These are phyloP conservation scores for Litsea cubeba DNA, from an alignment of 164 flowering plant species.

Conservation along the genomic window DNA sequence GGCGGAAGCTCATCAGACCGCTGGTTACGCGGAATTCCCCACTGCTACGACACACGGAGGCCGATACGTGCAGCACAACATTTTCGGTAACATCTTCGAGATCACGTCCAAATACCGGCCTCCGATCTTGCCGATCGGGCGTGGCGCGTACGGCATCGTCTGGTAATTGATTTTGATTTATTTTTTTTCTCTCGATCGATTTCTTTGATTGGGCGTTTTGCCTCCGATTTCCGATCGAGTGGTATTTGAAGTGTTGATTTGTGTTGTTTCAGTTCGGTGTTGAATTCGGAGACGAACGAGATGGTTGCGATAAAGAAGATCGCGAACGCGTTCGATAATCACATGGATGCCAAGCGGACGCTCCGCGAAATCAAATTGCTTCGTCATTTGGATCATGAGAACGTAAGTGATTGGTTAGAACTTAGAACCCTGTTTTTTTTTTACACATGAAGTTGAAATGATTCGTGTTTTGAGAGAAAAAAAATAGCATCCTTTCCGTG, in stretches of 20 bases:
- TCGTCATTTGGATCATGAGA: constrained; percentile 87
- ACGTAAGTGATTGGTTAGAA: constrained; percentile 35
- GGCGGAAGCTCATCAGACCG: constrained; percentile 21
- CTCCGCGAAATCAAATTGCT: constrained; percentile 91
- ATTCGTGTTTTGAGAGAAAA: neutral
- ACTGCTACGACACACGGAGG: constrained; percentile 59
- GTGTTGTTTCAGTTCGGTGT: constrained; percentile 29
- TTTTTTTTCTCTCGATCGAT: neutral
- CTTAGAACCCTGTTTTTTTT: neutral
- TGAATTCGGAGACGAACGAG: constrained; percentile 83
- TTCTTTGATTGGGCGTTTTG: neutral
- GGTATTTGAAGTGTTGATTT: neutral
- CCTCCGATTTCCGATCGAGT: neutral
- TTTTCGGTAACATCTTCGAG: constrained; percentile 77
- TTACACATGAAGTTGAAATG: neutral
- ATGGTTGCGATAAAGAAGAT: constrained; percentile 93
- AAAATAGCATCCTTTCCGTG: neutral
- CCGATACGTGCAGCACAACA: constrained; percentile 58
- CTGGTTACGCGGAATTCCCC: constrained; percentile 40
- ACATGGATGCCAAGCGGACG: constrained; percentile 93
- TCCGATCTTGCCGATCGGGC: constrained; percentile 85
- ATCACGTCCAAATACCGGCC: constrained; percentile 72
- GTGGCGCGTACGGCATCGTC: constrained; percentile 95
- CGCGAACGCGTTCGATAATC: constrained; percentile 83
- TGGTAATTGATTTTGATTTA: constrained; percentile 40